Evolutionary conservation across 441 rosid species (phyloP).

Genomic region (Populus trichocarpa): DNA sequence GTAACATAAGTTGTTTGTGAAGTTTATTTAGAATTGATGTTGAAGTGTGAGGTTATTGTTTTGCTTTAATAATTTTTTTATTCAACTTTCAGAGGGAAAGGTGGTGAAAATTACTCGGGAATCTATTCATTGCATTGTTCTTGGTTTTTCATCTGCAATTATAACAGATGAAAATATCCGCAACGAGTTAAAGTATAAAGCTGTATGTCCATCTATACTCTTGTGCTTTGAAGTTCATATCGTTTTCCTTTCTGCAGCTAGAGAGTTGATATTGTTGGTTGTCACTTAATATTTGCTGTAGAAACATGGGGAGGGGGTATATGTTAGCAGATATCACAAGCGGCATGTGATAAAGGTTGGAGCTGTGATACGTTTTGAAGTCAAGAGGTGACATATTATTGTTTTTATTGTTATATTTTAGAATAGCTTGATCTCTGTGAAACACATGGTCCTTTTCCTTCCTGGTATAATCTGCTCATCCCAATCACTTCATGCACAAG

Average conservation of each 20-base stretch:
- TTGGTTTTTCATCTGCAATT: constrained; percentile 78
- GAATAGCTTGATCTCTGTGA: background rate
- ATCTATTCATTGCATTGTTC: constrained; percentile 71
- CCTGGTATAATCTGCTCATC: background rate
- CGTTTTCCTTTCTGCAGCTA: background rate
- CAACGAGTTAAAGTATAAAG: constrained; percentile 58
- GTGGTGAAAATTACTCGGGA: constrained; percentile 64
- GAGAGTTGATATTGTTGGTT: background rate
- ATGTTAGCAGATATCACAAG: constrained; percentile 54
- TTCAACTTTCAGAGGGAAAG: constrained; percentile 56
- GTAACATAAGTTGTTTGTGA: background rate
- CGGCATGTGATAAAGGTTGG: constrained; percentile 64
- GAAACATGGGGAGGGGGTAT: constrained; percentile 54
- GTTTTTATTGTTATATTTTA: background rate
- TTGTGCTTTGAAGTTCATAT: constrained; percentile 6
- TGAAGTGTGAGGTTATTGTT: background rate
- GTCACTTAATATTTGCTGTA: constrained; percentile 12
- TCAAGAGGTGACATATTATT: constrained; percentile 55
- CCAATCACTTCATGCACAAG: background rate
- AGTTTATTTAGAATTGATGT: background rate
- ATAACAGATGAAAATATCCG: constrained; percentile 60
- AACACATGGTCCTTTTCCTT: background rate
- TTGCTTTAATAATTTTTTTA: background rate
- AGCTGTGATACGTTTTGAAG: constrained; percentile 59
- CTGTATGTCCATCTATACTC: constrained; percentile 31